These are phyloP conservation scores for Bothriochloa decipiens DNA, from an alignment of 176 grass and related monocot species.

Conservation along the genomic window DNA sequence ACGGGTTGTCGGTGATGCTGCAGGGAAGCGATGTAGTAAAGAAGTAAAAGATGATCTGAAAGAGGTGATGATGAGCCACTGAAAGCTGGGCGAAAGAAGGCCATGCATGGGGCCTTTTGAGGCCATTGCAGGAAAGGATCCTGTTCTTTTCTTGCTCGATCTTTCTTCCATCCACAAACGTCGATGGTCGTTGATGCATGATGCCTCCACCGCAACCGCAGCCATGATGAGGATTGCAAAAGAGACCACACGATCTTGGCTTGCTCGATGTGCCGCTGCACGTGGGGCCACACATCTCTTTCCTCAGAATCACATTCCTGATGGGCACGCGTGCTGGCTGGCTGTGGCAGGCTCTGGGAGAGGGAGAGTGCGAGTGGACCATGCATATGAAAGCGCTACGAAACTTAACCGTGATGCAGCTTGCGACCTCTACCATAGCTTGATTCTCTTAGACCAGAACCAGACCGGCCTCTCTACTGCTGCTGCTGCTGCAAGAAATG, in stretches of 20 bases:
- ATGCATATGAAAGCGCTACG: neutral
- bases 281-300: neutral
- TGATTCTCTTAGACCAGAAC: conserved; percentile 27
- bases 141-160: conserved; percentile 55
- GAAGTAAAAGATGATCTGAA: neutral
- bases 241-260: neutral
- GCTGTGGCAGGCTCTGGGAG: neutral
- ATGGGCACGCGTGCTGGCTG: neutral
- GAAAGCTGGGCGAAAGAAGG: conserved; percentile 18
- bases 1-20: neutral
- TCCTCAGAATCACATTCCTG: conserved; percentile 28
- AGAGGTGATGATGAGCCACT: neutral
- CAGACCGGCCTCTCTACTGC: too few species aligned
- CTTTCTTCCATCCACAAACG: conserved; percentile 47
- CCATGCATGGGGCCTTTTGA: conserved; percentile 1
- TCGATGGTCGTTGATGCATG: neutral
- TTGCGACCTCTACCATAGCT: conserved; percentile 10
- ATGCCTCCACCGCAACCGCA: conserved; percentile 7
- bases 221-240: neutral
- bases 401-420: conserved; percentile 43
- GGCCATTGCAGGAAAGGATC: conserved; percentile 48
- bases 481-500: neutral
- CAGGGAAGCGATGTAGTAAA: neutral
- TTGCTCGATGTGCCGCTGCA: neutral
- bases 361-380: neutral